A percentile compares a stretch with the other conserved stretches of the same genome.
Evolutionary conservation across 345 rosid genomes (phyloP).

Genomic region (Camelina neglecta): DNA sequence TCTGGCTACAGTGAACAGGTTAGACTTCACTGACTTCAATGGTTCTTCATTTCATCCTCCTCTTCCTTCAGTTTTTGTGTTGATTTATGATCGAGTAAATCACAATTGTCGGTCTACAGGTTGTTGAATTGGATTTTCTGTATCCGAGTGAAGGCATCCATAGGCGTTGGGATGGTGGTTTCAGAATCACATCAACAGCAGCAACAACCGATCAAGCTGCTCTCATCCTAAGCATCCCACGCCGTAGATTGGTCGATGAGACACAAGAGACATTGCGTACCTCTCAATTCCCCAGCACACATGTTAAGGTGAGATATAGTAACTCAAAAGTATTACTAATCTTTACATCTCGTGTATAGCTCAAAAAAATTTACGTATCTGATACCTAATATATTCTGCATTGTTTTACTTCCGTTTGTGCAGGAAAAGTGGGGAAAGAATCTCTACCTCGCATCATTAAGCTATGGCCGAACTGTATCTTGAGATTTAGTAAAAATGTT

Average conservation of each 20-base stretch:
- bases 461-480: slow-evolving; percentile 82
- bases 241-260: slow-evolving; percentile 80
- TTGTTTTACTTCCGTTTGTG: neutral
- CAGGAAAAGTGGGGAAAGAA: slow-evolving; percentile 95
- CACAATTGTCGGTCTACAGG: slow-evolving; percentile 49
- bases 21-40: neutral
- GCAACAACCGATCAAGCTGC: slow-evolving; percentile 96
- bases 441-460: slow-evolving; percentile 74
- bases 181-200: slow-evolving; percentile 90
- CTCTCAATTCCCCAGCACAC: slow-evolving; percentile 91
- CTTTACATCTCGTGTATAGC: neutral
- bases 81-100: slow-evolving; percentile 14
- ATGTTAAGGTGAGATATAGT: slow-evolving; percentile 76
- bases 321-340: neutral
- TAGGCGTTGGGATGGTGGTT: slow-evolving; percentile 92
- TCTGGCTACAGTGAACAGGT: slow-evolving; percentile 97
- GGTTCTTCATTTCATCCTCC: neutral
- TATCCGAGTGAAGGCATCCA: slow-evolving; percentile 99
- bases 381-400: slow-evolving; percentile 4
- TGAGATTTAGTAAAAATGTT: slow-evolving; percentile 39
- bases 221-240: slow-evolving; percentile 84
- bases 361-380: neutral
- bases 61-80: slow-evolving; percentile 9
- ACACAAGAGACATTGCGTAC: slow-evolving; percentile 98
- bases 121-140: slow-evolving; percentile 96